These are phyloP conservation scores for Fraxinus albicans DNA, from an alignment of 305 asterid species.

Conservation along the genomic window DNA sequence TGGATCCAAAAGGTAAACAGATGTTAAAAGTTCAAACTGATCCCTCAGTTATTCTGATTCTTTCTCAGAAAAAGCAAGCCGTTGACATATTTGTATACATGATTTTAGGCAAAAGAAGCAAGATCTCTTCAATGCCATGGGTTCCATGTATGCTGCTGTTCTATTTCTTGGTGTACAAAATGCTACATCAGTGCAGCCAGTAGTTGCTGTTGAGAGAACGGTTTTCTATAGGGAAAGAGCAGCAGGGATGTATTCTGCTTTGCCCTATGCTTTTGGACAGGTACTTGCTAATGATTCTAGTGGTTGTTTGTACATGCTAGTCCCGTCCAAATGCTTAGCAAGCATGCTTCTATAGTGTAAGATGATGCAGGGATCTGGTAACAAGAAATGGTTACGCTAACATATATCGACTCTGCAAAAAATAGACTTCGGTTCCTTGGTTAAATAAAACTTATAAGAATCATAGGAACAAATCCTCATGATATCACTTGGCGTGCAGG, in stretches of 20 bases:
- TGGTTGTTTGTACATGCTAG: background rate
- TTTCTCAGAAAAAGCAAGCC: background rate
- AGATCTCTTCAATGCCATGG: slow-evolving; percentile 82
- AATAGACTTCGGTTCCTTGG: background rate
- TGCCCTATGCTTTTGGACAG: slow-evolving; percentile 93
- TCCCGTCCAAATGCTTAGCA: background rate
- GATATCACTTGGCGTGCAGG: slow-evolving; percentile 36
- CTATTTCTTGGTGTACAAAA: slow-evolving; percentile 75
- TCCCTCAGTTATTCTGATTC: background rate
- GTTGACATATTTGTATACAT: background rate
- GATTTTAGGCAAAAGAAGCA: slow-evolving; percentile 50
- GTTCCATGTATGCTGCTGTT: slow-evolving; percentile 81
- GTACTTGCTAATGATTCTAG: slow-evolving; percentile 26
- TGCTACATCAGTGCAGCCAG: slow-evolving; percentile 75
- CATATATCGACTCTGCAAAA: background rate
- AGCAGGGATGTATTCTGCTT: slow-evolving; percentile 86
- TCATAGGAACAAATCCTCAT: background rate
- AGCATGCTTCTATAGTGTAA: background rate
- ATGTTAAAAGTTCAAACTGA: background rate
- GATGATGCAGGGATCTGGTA: background rate
- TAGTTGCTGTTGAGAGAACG: slow-evolving; percentile 77
- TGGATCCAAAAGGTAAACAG: slow-evolving; percentile 64
- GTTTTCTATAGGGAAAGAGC: slow-evolving; percentile 88
- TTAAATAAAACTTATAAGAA: background rate
- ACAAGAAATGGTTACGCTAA: background rate